These are phyloP conservation scores for Blastobotrys terrestris DNA, from an alignment of 805 yeast genomes.

Conservation along the genomic window DNA sequence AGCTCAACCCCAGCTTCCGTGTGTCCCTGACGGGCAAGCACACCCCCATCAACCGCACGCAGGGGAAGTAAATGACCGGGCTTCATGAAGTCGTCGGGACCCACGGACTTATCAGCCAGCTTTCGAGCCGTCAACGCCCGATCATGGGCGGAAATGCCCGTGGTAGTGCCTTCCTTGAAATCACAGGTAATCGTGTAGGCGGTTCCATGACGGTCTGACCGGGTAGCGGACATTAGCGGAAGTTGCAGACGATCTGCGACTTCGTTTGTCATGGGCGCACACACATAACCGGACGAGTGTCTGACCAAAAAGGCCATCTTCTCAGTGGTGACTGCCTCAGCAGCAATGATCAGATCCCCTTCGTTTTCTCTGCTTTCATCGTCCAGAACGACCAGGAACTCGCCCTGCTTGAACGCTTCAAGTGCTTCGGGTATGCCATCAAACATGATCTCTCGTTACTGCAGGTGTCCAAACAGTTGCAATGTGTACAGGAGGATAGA, in stretches of 20 bases:
- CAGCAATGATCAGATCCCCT: slow-evolving; percentile 95
- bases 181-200: slow-evolving; percentile 95
- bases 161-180: slow-evolving; percentile 80
- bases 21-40: slow-evolving; percentile 81
- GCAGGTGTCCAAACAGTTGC: background rate
- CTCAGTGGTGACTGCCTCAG: slow-evolving; percentile 66
- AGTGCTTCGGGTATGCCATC: slow-evolving; percentile 62
- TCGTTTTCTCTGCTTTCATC: slow-evolving; percentile 95
- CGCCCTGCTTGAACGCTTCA: slow-evolving; percentile 66
- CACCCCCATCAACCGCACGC: slow-evolving; percentile 82
- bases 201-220: slow-evolving; percentile 85
- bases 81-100: slow-evolving; percentile 63
- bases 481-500: background rate
- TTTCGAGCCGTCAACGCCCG: slow-evolving; percentile 74
- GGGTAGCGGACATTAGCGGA: slow-evolving; percentile 64
- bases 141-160: slow-evolving; percentile 95
- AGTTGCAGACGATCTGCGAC: slow-evolving; percentile 76
- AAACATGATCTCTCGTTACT: slow-evolving; percentile 28
- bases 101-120: slow-evolving; percentile 56
- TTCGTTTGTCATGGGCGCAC: slow-evolving; percentile 76
- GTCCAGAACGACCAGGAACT: slow-evolving; percentile 92
- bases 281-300: slow-evolving; percentile 71
- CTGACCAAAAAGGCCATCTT: slow-evolving; percentile 93
- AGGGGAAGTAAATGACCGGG: slow-evolving; percentile 96
- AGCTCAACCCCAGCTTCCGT: slow-evolving; percentile 96